A percentile compares a stretch with the other conserved stretches of the same genome.
phyloP scores from a whole-genome alignment of 2,329 filamentous ascomycete genomes.

The Daldinia sp. region DNA sequence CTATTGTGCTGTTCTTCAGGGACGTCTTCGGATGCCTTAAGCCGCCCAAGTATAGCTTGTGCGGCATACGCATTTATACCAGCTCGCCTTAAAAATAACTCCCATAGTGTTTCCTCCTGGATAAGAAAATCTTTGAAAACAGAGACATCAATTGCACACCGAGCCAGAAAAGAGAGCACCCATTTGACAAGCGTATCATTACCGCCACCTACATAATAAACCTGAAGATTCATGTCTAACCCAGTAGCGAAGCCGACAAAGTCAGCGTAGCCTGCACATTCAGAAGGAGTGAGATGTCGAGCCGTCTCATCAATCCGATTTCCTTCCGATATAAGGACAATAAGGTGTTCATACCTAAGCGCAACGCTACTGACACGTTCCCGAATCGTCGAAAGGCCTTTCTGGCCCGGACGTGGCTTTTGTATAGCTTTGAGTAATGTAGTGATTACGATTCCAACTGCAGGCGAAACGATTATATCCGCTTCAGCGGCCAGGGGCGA shows the following conservation, averaged over 20 bases:
- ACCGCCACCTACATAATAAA: slow-evolving; percentile 60
- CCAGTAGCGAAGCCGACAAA: slow-evolving; percentile 59
- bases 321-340: slow-evolving; percentile 71
- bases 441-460: slow-evolving; percentile 73
- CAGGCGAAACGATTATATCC: slow-evolving; percentile 76
- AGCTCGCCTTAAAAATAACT: slow-evolving; percentile 69
- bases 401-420: slow-evolving; percentile 70
- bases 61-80: slow-evolving; percentile 78
- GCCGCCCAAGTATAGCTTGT: slow-evolving; percentile 64
- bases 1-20: slow-evolving; percentile 22
- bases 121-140: slow-evolving; percentile 48
- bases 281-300: slow-evolving; percentile 50
- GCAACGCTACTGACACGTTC: slow-evolving; percentile 63
- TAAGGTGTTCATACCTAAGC: slow-evolving; percentile 70
- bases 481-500: slow-evolving; percentile 64
- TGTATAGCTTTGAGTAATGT: slow-evolving; percentile 78
- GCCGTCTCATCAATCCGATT: slow-evolving; percentile 54
- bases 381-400: slow-evolving; percentile 57
- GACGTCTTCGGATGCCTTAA: slow-evolving; percentile 50
- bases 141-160: slow-evolving; percentile 47
- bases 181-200: slow-evolving; percentile 61
- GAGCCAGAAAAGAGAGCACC: slow-evolving; percentile 61
- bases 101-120: slow-evolving; percentile 71
- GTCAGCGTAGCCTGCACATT: slow-evolving; percentile 56
- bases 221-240: slow-evolving; percentile 50